These are phyloP conservation scores for Penicillium sp. DNA, from an alignment of 2,329 filamentous ascomycete species.

Conservation along the genomic window DNA sequence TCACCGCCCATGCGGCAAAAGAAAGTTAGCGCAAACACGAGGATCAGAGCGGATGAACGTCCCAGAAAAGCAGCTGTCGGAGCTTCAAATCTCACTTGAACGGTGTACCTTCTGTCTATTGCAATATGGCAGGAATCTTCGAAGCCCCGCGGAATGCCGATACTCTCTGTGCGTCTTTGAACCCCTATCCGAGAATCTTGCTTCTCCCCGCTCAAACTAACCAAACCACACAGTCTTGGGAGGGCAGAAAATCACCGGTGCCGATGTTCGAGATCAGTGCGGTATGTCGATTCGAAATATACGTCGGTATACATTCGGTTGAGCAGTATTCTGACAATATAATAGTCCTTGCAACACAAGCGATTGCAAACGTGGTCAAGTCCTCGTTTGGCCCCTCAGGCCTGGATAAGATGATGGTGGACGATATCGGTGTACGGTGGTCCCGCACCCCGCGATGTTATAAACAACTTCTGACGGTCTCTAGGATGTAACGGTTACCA, in stretches of 20 bases:
- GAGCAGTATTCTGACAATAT: constrained; percentile 19
- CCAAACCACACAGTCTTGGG: constrained; percentile 70
- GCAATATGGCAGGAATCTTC: constrained; percentile 88
- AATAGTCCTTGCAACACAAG: constrained; percentile 87
- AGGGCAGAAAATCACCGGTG: constrained; percentile 94
- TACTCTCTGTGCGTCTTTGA: constrained; percentile 72
- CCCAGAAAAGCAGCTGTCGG: constrained; percentile 29
- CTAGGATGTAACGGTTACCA: constrained; percentile 96
- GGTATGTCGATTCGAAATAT: constrained; percentile 56
- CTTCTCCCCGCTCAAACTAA: constrained; percentile 33
- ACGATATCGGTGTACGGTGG: constrained; percentile 85
- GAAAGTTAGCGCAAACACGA: constrained; percentile 39
- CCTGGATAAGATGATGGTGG: constrained; percentile 99
- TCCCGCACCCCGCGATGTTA: constrained; percentile 27
- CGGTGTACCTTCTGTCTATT: constrained; percentile 25
- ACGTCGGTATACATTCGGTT: constrained; percentile 5
- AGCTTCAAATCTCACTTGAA: constrained; percentile 32
- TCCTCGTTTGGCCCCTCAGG: constrained; percentile 97
- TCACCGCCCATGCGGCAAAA: constrained; percentile 50
- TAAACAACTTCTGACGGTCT: constrained; percentile 22
- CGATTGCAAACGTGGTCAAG: constrained; percentile 98
- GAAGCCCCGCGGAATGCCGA: constrained; percentile 90
- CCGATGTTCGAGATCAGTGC: constrained; percentile 97
- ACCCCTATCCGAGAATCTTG: background rate
- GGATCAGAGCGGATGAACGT: constrained; percentile 17